Evolutionary conservation across 1,284 basidiomycete species (phyloP).

Genomic region (Testicularia cyperi): DNA sequence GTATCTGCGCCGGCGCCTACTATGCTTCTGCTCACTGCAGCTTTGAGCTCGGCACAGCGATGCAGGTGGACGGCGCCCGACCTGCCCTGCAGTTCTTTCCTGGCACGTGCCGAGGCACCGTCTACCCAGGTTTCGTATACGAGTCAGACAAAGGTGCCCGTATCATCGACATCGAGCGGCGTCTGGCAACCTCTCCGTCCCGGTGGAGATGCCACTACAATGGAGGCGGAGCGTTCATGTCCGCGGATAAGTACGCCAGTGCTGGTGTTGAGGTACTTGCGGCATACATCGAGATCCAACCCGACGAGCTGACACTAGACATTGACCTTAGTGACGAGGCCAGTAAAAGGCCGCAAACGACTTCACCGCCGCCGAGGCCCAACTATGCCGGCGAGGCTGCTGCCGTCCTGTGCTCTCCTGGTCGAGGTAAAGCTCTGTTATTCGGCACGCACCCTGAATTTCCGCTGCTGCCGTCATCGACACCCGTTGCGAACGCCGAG

Average conservation of each 20-base stretch:
- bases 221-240: conserved; percentile 65
- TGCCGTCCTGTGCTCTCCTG: conserved; percentile 65
- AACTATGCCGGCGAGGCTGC: conserved; percentile 61
- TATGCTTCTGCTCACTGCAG: conserved; percentile 63
- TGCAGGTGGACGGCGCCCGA: conserved; percentile 65
- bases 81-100: conserved; percentile 67
- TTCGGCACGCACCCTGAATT: conserved; percentile 72
- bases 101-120: conserved; percentile 65
- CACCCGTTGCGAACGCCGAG: conserved; percentile 24
- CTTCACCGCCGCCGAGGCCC: neutral
- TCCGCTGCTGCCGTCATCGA: conserved; percentile 61
- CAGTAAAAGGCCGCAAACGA: no score
- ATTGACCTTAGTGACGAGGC: conserved; percentile 12
- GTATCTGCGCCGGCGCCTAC: conserved; percentile 69
- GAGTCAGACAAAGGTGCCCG: conserved; percentile 63
- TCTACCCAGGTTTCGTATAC: conserved; percentile 67
- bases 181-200: neutral
- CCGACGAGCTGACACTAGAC: conserved; percentile 22
- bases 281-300: conserved; percentile 57
- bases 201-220: conserved; percentile 64
- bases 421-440: conserved; percentile 67
- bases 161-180: conserved; percentile 57
- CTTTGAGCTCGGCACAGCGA: conserved; percentile 64
- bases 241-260: conserved; percentile 42
- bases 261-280: conserved; percentile 61